phyloP scores from a whole-genome alignment of 495 filamentous ascomycete species.

The Aspergillus affinis region DNA sequence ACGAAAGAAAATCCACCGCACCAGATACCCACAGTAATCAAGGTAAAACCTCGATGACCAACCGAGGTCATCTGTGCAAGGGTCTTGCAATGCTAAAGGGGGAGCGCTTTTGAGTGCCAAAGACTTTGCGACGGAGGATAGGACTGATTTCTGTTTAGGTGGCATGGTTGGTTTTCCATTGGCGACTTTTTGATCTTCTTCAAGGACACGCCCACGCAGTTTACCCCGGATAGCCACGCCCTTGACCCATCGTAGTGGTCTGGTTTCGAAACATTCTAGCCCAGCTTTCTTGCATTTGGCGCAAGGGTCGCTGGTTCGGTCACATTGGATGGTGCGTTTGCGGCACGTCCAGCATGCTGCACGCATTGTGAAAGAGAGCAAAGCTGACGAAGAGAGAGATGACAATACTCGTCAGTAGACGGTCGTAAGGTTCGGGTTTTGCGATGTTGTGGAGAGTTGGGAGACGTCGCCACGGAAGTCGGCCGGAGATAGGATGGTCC shows the following conservation, averaged over 20 bases:
- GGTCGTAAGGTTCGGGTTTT: too few species aligned
- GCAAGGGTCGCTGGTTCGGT: slow-evolving; percentile 35
- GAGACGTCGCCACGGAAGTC: not conserved
- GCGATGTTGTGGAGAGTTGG: not conserved
- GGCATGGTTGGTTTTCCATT: not conserved
- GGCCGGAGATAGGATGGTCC: not conserved
- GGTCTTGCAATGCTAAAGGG: slow-evolving; percentile 33
- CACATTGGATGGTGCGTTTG: slow-evolving; percentile 54
- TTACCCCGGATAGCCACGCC: slow-evolving; percentile 46
- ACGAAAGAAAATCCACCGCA: not conserved
- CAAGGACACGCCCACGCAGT: slow-evolving; percentile 23
- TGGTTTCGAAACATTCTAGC: slow-evolving; percentile 52
- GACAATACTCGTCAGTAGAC: not conserved
- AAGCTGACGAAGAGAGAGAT: not conserved
- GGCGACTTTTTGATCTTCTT: not conserved
- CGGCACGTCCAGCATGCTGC: slow-evolving; percentile 51
- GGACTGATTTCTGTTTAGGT: not conserved
- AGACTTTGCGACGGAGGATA: not conserved
- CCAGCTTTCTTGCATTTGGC: slow-evolving; percentile 44
- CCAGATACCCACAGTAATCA: slow-evolving; percentile 45
- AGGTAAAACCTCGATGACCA: slow-evolving; percentile 43
- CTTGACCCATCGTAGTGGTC: slow-evolving; percentile 46
- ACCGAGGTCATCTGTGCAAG: slow-evolving; percentile 35
- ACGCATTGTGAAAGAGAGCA: not conserved
- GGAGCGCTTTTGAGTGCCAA: not conserved